A percentile compares a stretch with the other conserved stretches of the same genome.
These are phyloP conservation scores for Bretschneidera sinensis DNA, from an alignment of 345 rosid species.

Conservation along the genomic window DNA sequence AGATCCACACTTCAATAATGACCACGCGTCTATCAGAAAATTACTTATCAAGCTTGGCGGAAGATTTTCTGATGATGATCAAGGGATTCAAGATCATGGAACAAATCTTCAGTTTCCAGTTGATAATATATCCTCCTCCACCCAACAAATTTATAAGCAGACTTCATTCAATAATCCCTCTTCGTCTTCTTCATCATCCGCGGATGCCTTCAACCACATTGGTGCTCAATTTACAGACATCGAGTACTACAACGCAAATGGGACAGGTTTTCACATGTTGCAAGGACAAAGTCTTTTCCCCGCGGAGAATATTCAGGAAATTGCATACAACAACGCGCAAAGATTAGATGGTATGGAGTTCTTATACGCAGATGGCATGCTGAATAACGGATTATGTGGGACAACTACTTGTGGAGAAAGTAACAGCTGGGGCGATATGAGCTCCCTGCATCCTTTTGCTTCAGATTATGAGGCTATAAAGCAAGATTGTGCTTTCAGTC, in stretches of 20 bases:
- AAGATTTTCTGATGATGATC: constrained; percentile 31
- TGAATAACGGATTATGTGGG: constrained; percentile 5
- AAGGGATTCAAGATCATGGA: constrained; percentile 4
- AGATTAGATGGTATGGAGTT: constrained; percentile 47
- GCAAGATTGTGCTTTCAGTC: constrained; percentile 20
- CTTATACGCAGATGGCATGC: constrained; percentile 25
- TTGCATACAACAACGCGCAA: constrained; percentile 18
- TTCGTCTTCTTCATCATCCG: constrained; percentile 18
- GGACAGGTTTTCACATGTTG: constrained; percentile 15
- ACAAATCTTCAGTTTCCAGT: constrained; percentile 16
- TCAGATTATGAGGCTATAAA: constrained; percentile 24
- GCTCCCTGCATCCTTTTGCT: constrained; percentile 22
- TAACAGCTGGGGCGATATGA: constrained; percentile 26
- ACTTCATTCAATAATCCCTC: constrained; percentile 9
- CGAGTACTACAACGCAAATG: constrained; percentile 17
- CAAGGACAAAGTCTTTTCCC: constrained; percentile 30
- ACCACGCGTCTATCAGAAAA: constrained; percentile 46
- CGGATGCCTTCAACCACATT: constrained; percentile 16
- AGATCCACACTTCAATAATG: constrained; percentile 26
- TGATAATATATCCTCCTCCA: constrained; percentile 11
- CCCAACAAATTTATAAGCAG: constrained; percentile 25
- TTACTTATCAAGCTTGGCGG: constrained; percentile 62
- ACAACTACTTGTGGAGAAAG: constrained; percentile 13
- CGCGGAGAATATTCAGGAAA: constrained; percentile 27
- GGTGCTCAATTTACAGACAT: constrained; percentile 18